Conservation (phyloP, 306 rosid species). For the Castanopsis chinensis region DNA sequence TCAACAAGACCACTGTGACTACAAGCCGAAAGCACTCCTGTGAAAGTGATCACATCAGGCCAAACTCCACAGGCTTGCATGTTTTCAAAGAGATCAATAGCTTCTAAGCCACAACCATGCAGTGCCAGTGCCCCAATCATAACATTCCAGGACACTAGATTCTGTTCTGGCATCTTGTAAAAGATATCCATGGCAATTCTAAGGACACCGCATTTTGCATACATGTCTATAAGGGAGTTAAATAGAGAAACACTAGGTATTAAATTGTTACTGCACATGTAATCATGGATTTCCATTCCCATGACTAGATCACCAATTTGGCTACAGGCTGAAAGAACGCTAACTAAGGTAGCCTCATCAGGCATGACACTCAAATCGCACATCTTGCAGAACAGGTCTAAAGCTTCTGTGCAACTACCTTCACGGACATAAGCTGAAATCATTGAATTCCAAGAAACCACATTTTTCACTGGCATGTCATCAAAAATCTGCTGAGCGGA, state of each 20-base stretch:
- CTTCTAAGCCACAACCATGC: slow-evolving; percentile 64
- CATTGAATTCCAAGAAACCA: slow-evolving; percentile 76
- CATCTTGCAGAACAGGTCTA: slow-evolving; percentile 58
- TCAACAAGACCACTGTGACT: slow-evolving; percentile 63
- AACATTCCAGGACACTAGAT: slow-evolving; percentile 65
- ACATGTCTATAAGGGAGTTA: slow-evolving; percentile 65
- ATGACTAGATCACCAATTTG: slow-evolving; percentile 60
- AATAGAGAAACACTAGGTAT: slow-evolving; percentile 35
- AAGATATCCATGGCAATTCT: slow-evolving; percentile 48
- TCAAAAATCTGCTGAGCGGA: slow-evolving; percentile 43
- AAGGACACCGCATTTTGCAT: slow-evolving; percentile 68
- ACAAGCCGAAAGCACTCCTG: slow-evolving; percentile 74
- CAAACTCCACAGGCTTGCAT: slow-evolving; percentile 43
- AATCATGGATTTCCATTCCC: slow-evolving; percentile 51
- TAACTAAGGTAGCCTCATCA: slow-evolving; percentile 62
- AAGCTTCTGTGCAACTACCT: slow-evolving; percentile 50
- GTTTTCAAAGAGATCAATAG: slow-evolving; percentile 47
- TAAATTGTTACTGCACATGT: slow-evolving; percentile 33
- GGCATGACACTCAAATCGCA: slow-evolving; percentile 48
- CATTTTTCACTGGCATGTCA: slow-evolving; percentile 62
- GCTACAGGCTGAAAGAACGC: slow-evolving; percentile 59
- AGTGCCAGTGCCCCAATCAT: slow-evolving; percentile 63
- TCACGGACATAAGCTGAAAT: slow-evolving; percentile 58
- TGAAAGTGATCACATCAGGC: slow-evolving; percentile 78
- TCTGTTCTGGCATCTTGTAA: slow-evolving; percentile 43